Base-by-base conservation (phyloP, 176 grass and related monocot genomes). In the Juncus effusus region DNA sequence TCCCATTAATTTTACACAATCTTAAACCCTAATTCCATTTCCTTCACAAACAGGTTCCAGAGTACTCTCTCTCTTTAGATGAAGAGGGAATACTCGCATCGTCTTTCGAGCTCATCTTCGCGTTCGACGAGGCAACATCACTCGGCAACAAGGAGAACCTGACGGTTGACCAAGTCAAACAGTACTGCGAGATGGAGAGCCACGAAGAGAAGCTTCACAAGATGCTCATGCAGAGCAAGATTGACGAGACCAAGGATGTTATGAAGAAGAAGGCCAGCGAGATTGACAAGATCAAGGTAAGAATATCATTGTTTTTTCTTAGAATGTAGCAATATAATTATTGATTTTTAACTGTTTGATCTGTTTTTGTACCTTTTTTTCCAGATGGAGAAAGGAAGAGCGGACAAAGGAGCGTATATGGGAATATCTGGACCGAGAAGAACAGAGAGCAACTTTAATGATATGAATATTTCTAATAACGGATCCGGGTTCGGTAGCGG, bases 161-260 rank as follows among this genome's bases (percentile, higher is more conserved):
- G 58, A 95, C 90, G 10, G 69, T 86, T 53, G 70, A 84, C 38
- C 90, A 95, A 81, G 90, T 95, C 36, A 95, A 90, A 76, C 90
- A 95, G 66, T 95, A 90, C 56, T 95, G 90, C 72, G 80, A 95
- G 67, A 95, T 95, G 90, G 83, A 90, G 80, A 95, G 86, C 62
- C 83, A 82, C 52, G 83, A 95, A 69, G 83, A 95, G 65, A 86
- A 82, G 77, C 69, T 84, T 1, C 90, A 95, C 59, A 90, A 95
- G 61, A 40, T 86, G 74, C 79, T 86, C 74, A 84, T 83, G 86
- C 90, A 90, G 72, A 78, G 59, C 54, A 95, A 95, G 76, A 90
- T 95, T 56, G 89, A 90, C 51, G 90, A 95, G 42, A 90, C 90
- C 6, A 95, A 76, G 66, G 90, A 86, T 79, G 59, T 95, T 47